A percentile compares a stretch with the other conserved stretches of the same genome.
Conservation (phyloP, 2,329 filamentous ascomycete genomes). For the Gremmenia infestans region DNA sequence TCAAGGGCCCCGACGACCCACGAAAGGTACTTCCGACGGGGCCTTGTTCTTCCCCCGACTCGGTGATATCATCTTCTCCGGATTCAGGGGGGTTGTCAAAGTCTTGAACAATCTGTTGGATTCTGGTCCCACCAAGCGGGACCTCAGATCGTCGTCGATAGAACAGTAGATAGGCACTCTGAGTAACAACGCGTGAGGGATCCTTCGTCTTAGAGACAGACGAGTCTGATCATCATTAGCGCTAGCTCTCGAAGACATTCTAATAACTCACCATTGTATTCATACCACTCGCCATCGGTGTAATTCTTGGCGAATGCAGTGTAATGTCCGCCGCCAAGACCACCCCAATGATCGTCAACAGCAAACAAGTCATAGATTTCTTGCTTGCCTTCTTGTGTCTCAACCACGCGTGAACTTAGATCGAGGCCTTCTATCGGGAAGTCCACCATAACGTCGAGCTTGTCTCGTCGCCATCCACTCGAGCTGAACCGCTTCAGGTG, state of each 20-base stretch:
- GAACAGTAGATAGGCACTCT: conserved; percentile 87
- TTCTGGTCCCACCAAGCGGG: conserved; percentile 73
- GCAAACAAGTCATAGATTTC: conserved; percentile 90
- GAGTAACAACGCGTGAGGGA: conserved; percentile 60
- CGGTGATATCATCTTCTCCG: conserved; percentile 42
- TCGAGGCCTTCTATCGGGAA: conserved; percentile 88
- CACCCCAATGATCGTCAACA: conserved; percentile 93
- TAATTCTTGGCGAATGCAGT: conserved; percentile 94
- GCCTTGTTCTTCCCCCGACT: conserved; percentile 77
- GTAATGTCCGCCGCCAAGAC: conserved; percentile 91
- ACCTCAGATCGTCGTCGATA: conserved; percentile 78
- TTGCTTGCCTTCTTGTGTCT: conserved; percentile 74
- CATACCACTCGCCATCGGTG: conserved; percentile 83
- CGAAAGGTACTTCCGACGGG: conserved; percentile 79
- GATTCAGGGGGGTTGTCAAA: conserved; percentile 50
- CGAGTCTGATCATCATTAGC: conserved; percentile 61
- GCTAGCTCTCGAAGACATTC: not conserved
- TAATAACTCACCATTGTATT: conserved; percentile 78
- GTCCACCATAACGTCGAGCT: conserved; percentile 85
- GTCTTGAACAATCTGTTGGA: conserved; percentile 64
- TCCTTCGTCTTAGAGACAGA: conserved; percentile 60
- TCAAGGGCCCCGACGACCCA: conserved; percentile 89
- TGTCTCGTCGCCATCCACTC: conserved; percentile 75
- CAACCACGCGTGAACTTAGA: conserved; percentile 71
- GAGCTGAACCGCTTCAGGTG: conserved; percentile 95